These are phyloP conservation scores for Spiromastix sp. DNA, from an alignment of 2,329 filamentous ascomycete genomes.

Conservation along the genomic window DNA sequence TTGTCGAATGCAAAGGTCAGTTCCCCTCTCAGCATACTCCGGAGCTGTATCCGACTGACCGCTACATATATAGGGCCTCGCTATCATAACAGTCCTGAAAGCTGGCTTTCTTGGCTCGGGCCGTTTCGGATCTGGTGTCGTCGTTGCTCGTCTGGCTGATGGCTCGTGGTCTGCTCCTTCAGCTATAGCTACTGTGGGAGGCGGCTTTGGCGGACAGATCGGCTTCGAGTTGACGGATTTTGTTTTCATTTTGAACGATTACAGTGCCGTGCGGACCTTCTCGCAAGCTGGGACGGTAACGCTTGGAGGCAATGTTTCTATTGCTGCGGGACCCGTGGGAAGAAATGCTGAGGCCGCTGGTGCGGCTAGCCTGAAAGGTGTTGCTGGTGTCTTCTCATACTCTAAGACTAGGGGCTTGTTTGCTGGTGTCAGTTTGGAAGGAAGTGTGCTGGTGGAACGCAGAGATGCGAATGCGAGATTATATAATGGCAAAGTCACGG, in stretches of 20 bases:
- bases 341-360: slow-evolving; percentile 94
- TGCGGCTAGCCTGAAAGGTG: slow-evolving; percentile 77
- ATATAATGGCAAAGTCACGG: slow-evolving; percentile 74
- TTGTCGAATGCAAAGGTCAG: slow-evolving; percentile 80
- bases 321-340: slow-evolving; percentile 87
- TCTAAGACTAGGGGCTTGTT: slow-evolving; percentile 97
- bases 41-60: neutral
- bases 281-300: slow-evolving; percentile 86
- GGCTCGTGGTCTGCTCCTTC: slow-evolving; percentile 41
- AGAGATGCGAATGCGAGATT: slow-evolving; percentile 96
- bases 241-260: slow-evolving; percentile 96
- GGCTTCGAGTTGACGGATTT: slow-evolving; percentile 52
- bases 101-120: slow-evolving; percentile 41
- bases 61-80: slow-evolving; percentile 30
- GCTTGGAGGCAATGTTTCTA: slow-evolving; percentile 88
- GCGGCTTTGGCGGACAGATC: slow-evolving; percentile 41
- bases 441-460: slow-evolving; percentile 84
- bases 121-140: slow-evolving; percentile 40
- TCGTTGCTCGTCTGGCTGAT: slow-evolving; percentile 39
- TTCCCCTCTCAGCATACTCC: neutral
- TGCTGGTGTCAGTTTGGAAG: slow-evolving; percentile 88
- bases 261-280: slow-evolving; percentile 81
- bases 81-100: slow-evolving; percentile 40
- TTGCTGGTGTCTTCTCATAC: slow-evolving; percentile 92
- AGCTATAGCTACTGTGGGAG: slow-evolving; percentile 38